Evolutionary conservation across 331 rosid species (phyloP), one percentile per base, ranked within the genome.

Genomic region (Cydonia oblonga): DNA sequence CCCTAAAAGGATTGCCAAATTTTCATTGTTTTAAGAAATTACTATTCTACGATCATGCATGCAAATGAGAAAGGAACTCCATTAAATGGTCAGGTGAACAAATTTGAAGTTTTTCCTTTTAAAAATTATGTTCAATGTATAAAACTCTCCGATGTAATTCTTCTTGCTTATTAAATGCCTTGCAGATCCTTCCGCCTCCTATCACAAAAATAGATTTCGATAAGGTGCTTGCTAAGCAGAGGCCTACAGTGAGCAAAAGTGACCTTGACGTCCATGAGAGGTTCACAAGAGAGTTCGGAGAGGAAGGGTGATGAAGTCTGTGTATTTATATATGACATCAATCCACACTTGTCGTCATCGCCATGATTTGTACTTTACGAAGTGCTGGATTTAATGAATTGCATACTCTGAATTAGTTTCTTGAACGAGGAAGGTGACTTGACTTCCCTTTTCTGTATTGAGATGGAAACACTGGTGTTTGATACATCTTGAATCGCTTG

Each of bases 101-200:
- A 28, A 29, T 23, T 30, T n/a, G 30, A 8, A 56, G 19, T 7
- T 16, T 24, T 25, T 51, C 56, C 56, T 19, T n/a, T 58, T 71
- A 33, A 4, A 56, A 75, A 30, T 66, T n/a, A 44, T 54, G 33
- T 9, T 42, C 32, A 7, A 68, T 4, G 13, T 22, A 20, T 32
- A 62, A 53, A 40, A 24, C 64, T 42, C 28, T 42, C 25, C 54
- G 64, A 63, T 28, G 40, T 24, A 23, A 69, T 42, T 67, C 75
- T 77, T 44, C 67, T 59, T 38, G 16, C 72, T 68, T 23, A 64
- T 70, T 70, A 26, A 49, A 56, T 78, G 67, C 53, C 66, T 6
- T 88, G 87, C 96, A 96, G 97, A 96, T 96, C 78, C 93, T 90
- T 76, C 99, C 97, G 13, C 97, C 99, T 10, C 96, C 99, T 32